These are phyloP conservation scores for Delonix regia DNA, from an alignment of 306 rosid species.

Conservation along the genomic window DNA sequence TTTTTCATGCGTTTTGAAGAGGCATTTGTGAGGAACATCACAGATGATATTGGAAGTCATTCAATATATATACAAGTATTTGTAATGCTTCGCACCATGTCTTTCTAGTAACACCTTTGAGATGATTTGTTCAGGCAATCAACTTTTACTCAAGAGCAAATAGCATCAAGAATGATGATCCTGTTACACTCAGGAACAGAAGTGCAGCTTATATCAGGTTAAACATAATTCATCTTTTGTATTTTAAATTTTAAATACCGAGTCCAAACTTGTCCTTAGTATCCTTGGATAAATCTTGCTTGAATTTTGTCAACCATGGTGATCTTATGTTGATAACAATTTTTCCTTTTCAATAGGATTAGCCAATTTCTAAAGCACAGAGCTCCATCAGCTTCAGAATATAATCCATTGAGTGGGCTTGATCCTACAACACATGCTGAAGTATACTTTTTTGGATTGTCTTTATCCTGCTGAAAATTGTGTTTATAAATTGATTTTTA, in stretches of 20 bases:
- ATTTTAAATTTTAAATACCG: conserved; percentile 19
- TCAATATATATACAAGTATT: conserved; percentile 17
- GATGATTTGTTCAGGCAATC: conserved; percentile 71
- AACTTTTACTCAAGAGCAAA: conserved; percentile 80
- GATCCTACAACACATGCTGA: conserved; percentile 96
- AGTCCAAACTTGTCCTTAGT: background rate
- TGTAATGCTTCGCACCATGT: conserved; percentile 19
- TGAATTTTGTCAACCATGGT: conserved; percentile 31
- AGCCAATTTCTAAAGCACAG: conserved; percentile 66
- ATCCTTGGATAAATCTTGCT: conserved; percentile 30
- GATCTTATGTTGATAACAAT: conserved; percentile 31
- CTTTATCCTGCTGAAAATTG: conserved; percentile 27
- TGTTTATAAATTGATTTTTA: conserved; percentile 26
- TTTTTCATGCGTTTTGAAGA: conserved; percentile 15
- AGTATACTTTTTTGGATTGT: conserved; percentile 53
- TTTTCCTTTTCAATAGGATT: conserved; percentile 59
- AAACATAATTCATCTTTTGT: conserved; percentile 18
- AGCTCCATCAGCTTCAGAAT: conserved; percentile 82
- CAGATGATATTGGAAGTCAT: conserved; percentile 19
- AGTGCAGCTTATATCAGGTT: conserved; percentile 89
- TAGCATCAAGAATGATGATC: conserved; percentile 77
- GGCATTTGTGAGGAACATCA: background rate
- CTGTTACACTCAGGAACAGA: conserved; percentile 79
- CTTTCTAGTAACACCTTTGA: conserved; percentile 34
- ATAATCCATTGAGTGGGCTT: conserved; percentile 81